A percentile compares a stretch with the other conserved stretches of the same genome.
Conservation (phyloP, 495 filamentous ascomycete species). For the Penicillium lividum region DNA sequence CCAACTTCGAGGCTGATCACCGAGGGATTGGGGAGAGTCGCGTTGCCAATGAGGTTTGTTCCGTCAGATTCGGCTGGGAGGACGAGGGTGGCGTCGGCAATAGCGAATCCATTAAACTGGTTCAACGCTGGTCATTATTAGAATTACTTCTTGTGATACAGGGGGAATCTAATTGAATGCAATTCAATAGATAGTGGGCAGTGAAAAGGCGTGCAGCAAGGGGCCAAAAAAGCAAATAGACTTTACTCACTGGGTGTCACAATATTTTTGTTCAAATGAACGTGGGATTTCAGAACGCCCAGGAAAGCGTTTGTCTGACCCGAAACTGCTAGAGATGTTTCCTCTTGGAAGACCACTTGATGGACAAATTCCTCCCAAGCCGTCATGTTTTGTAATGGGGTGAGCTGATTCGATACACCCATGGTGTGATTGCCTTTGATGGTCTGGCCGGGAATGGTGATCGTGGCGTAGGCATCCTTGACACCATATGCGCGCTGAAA, state of each 20-base stretch:
- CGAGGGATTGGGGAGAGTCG: conserved; percentile 39
- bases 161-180: neutral
- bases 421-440: conserved; percentile 41
- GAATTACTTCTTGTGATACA: conserved; percentile 23
- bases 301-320: conserved; percentile 33
- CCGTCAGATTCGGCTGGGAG: conserved; percentile 31
- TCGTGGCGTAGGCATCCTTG: conserved; percentile 29
- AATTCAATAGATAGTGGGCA: neutral
- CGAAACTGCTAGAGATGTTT: conserved; percentile 27
- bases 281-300: conserved; percentile 32
- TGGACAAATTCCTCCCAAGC: conserved; percentile 35
- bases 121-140: conserved; percentile 1
- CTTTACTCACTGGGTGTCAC: conserved; percentile 28
- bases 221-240: neutral
- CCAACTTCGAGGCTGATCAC: conserved; percentile 38
- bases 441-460: conserved; percentile 25
- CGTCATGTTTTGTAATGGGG: conserved; percentile 26
- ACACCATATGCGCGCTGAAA: conserved; percentile 30
- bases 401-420: conserved; percentile 23
- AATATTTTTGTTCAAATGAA: conserved; percentile 38
- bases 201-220: neutral
- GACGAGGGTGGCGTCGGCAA: conserved; percentile 28
- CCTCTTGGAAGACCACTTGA: conserved; percentile 28
- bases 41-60: conserved; percentile 39
- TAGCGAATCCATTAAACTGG: conserved; percentile 27